Evolutionary conservation across 306 rosid species (phyloP), one percentile per base, ranked within the genome.

Genomic region (Castanea sativa): DNA sequence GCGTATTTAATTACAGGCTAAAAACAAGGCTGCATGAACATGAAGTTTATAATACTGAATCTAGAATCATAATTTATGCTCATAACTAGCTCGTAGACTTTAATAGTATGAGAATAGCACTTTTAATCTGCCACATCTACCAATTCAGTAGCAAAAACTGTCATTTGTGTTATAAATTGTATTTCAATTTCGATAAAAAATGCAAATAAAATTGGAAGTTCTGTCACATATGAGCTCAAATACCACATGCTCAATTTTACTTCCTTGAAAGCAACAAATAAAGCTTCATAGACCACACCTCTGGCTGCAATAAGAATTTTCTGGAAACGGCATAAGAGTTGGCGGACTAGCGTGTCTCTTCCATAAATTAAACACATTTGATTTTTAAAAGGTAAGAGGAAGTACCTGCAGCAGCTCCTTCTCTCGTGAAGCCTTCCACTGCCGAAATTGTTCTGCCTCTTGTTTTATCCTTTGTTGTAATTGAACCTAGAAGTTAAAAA

Each of bases 361-460:
- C 52, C 29, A 52, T 33, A 51, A 73, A 74, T 77, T 35, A 67
- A 77, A 64, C 15, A 64, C 72, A 16, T 41, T 41, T 8, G 45
- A 7, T 41, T 41, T 35, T 41, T 59, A 63, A 61, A 56, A 78
- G 55, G 81, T 81, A 81, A 76, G 52, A 14, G 57, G 53, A 13
- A 88, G 80, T 84, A 96, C 99, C 88, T 96, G 99, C 73, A 96
- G 93, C 71, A 96, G 84, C 75, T 96, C 99, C 89, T 96, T 96
- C 87, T 96, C 99, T 85, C 99, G 92, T 65, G 98, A 91, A 53
- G 98, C 99, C 86, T 96, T 96, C 99, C 99, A 96, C 78, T 90
- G 99, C 73, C 99, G 96, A 86, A 96, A 96, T 80, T 96, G 99
- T 83, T 96, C 99, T 8, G 98, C 98, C 81, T 96, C 99, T 89